phyloP scores from a whole-genome alignment of 345 rosid genomes.

The Laguncularia racemosa region DNA sequence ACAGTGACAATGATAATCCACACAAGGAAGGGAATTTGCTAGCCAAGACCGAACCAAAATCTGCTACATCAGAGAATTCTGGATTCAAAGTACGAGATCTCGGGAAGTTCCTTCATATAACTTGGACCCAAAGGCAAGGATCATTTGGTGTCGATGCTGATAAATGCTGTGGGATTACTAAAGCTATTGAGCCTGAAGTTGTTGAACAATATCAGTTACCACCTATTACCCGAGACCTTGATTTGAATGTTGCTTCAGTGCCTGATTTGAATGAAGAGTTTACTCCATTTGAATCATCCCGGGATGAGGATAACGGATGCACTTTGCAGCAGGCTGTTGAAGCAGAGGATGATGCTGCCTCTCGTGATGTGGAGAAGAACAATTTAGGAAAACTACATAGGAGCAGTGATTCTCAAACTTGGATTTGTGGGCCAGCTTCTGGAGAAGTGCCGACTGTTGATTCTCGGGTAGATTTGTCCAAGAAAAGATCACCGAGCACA shows the following conservation, averaged over 20 bases:
- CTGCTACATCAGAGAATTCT: slow-evolving; percentile 23
- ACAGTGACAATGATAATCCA: slow-evolving; percentile 27
- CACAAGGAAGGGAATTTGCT: slow-evolving; percentile 30
- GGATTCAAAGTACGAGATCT: slow-evolving; percentile 78
- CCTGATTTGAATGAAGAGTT: slow-evolving; percentile 92
- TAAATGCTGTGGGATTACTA: slow-evolving; percentile 44
- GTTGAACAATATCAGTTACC: slow-evolving; percentile 32
- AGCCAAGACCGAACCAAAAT: slow-evolving; percentile 24
- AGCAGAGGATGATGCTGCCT: slow-evolving; percentile 65
- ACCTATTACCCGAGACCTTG: slow-evolving; percentile 51
- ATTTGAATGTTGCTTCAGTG: slow-evolving; percentile 72
- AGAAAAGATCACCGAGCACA: slow-evolving; percentile 45
- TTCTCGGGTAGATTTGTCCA: slow-evolving; percentile 50
- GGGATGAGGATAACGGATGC: slow-evolving; percentile 52
- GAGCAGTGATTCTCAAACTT: slow-evolving; percentile 49
- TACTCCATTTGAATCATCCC: slow-evolving; percentile 70
- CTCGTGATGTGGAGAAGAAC: slow-evolving; percentile 52
- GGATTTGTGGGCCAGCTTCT: slow-evolving; percentile 30
- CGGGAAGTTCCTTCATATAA: slow-evolving; percentile 54
- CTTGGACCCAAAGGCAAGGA: slow-evolving; percentile 73
- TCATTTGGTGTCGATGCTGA: slow-evolving; percentile 48
- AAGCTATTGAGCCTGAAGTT: slow-evolving; percentile 25
- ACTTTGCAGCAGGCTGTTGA: slow-evolving; percentile 50
- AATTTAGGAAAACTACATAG: slow-evolving; percentile 49
- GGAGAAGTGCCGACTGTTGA: slow-evolving; percentile 40